Evolutionary conservation across 345 rosid genomes (phyloP).

Genomic region (Hibiscus tridactylites): DNA sequence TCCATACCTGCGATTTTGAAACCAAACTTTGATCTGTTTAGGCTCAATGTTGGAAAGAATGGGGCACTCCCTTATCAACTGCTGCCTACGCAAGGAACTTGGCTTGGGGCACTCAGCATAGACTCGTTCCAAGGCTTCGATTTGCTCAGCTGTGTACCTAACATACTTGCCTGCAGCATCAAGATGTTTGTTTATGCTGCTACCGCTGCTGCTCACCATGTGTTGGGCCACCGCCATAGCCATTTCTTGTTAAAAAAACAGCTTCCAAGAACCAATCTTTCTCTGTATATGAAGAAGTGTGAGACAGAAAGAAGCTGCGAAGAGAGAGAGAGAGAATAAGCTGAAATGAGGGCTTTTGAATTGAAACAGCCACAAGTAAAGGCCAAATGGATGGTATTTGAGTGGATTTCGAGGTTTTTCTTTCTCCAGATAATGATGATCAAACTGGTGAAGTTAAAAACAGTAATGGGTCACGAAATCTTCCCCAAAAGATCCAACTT

Average conservation of each 20-base stretch:
- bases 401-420: background rate
- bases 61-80: conserved; percentile 93
- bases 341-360: background rate
- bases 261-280: conserved; percentile 16
- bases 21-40: conserved; percentile 99
- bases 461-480: background rate
- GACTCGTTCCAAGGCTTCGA: conserved; percentile 95
- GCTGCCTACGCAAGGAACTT: conserved; percentile 90
- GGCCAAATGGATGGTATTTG: conserved; percentile 15
- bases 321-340: background rate
- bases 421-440: background rate
- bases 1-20: conserved; percentile 87
- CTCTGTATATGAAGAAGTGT: background rate
- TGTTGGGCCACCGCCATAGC: conserved; percentile 64
- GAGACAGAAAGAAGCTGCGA: background rate
- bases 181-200: conserved; percentile 72
- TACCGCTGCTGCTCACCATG: conserved; percentile 76
- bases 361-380: conserved; percentile 7
- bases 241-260: conserved; percentile 19
- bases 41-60: conserved; percentile 91
- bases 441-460: background rate
- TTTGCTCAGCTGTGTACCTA: conserved; percentile 95
- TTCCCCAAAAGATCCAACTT: conserved; percentile 7
- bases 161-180: conserved; percentile 80
- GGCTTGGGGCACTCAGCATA: conserved; percentile 98